These are phyloP conservation scores for Talaromyces adpressus DNA, from an alignment of 495 filamentous ascomycete species.

Conservation along the genomic window DNA sequence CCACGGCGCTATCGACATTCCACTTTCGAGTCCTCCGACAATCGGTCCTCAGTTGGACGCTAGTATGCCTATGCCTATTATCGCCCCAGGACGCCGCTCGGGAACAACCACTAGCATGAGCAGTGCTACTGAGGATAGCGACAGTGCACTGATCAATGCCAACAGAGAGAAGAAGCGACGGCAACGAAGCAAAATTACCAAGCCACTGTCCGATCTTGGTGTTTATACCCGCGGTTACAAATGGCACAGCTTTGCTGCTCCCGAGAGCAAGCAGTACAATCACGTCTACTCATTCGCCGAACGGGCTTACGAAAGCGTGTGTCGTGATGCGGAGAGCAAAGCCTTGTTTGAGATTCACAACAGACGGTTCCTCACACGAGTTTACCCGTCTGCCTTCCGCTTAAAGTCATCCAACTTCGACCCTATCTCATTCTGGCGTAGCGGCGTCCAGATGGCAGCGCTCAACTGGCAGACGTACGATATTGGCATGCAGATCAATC, in stretches of 20 bases:
- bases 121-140: constrained; percentile 60
- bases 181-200: constrained; percentile 78
- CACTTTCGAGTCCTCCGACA: constrained; percentile 52
- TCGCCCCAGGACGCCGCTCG: constrained; percentile 41
- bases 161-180: constrained; percentile 49
- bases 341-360: constrained; percentile 79
- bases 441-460: constrained; percentile 93
- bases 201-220: constrained; percentile 74
- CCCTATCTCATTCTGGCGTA: constrained; percentile 84
- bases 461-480: constrained; percentile 99
- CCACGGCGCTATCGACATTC: constrained; percentile 42
- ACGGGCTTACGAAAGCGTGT: constrained; percentile 70
- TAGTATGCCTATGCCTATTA: constrained; percentile 26
- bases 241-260: constrained; percentile 64
- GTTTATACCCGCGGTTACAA: constrained; percentile 87
- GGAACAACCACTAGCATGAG: constrained; percentile 50
- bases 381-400: constrained; percentile 79
- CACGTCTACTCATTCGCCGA: constrained; percentile 94
- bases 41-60: constrained; percentile 34
- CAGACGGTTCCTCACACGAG: constrained; percentile 81
- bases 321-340: constrained; percentile 63
- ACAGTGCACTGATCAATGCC: constrained; percentile 30
- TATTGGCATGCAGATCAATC: constrained; percentile 87
- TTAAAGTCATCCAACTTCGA: constrained; percentile 87
- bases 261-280: constrained; percentile 77